Evolutionary conservation across 768 basidiomycete species (phyloP).

Genomic region (Serpula lacrymans): DNA sequence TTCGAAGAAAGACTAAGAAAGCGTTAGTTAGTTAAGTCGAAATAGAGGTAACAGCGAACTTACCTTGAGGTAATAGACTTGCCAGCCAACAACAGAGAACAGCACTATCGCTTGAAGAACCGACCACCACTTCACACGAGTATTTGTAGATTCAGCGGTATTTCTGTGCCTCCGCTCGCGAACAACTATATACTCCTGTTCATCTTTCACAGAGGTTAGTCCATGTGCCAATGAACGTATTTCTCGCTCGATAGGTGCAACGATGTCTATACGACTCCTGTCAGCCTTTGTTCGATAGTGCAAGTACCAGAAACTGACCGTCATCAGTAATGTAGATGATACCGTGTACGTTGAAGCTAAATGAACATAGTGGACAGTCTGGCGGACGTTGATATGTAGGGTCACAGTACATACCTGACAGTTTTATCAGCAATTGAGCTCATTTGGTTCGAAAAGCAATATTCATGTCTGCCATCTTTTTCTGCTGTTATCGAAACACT

Average conservation of each 20-base stretch:
- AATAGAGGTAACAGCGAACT: slow-evolving; percentile 10
- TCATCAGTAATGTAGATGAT: slow-evolving; percentile 92
- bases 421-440: slow-evolving; percentile 94
- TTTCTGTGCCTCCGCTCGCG: slow-evolving; percentile 91
- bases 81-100: slow-evolving; percentile 92
- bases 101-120: slow-evolving; percentile 85
- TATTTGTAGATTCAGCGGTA: slow-evolving; percentile 90
- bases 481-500: slow-evolving; percentile 84
- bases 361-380: slow-evolving; percentile 5
- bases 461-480: slow-evolving; percentile 84
- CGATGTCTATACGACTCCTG: slow-evolving; percentile 51
- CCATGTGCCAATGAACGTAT: slow-evolving; percentile 82
- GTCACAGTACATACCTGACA: slow-evolving; percentile 57
- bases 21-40: slow-evolving; percentile 2
- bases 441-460: slow-evolving; percentile 99
- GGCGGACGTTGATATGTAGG: neutral
- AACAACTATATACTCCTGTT: slow-evolving; percentile 97
- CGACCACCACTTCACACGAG: slow-evolving; percentile 99
- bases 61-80: slow-evolving; percentile 95
- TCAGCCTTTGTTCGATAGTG: neutral
- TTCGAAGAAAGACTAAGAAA: slow-evolving; percentile 77
- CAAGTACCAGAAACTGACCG: slow-evolving; percentile 43
- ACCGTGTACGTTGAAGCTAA: slow-evolving; percentile 96
- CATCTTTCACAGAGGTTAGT: slow-evolving; percentile 89
- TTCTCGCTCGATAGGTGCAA: slow-evolving; percentile 96